Base-by-base conservation (phyloP, 2,329 filamentous ascomycete genomes). In the Fusarium mundagurra region DNA sequence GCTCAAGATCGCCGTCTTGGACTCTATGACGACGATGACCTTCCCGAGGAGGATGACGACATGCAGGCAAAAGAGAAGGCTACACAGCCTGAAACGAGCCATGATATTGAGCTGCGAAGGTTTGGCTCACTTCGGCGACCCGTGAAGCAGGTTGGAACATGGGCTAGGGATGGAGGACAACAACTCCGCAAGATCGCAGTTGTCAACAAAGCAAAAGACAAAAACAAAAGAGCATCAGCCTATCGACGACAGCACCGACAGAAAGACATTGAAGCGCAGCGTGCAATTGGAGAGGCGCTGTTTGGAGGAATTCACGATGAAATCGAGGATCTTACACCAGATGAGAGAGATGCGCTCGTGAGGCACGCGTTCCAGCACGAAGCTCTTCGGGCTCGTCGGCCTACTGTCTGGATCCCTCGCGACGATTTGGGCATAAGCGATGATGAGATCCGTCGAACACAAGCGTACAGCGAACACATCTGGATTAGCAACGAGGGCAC, bases 401-500 rank as follows among this genome's bases (percentile, higher is more conserved):
- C 96, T 0, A 94, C 94, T 0, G 92, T 99, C 33, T 99, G 96
- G 96, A 94, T 99, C 50, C 96, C 96, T 0, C 90, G 92, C 17
- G 96, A 99, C 79, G 93, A 96, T 75, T 83, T 98, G 10, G 96
- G 96, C 10, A 90, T 99, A 65, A 95, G 93, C 74, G 94, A 97
- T 77, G 96, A 98, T 76, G 96, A 99, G 85, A 92, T 98, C 50
- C 88, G 88, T 78, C 88, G 93, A 41, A 98, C 95, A 12, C 88
- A 92, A 73, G 87, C 88, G 54, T 93, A 95, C 81, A 96, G 92
- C 80, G 90, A 93, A 67, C 87, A 91, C 71, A 93, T 98, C 60
- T 98, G 95, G 93, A 95, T 98, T 80, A 97, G 94, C 77, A 98
- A 98, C 82, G 93, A 97, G 81, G 95, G 95, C 67, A 95, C 96